phyloP scores from a whole-genome alignment of 2,329 filamentous ascomycete genomes.

The Diplodia seriata region DNA sequence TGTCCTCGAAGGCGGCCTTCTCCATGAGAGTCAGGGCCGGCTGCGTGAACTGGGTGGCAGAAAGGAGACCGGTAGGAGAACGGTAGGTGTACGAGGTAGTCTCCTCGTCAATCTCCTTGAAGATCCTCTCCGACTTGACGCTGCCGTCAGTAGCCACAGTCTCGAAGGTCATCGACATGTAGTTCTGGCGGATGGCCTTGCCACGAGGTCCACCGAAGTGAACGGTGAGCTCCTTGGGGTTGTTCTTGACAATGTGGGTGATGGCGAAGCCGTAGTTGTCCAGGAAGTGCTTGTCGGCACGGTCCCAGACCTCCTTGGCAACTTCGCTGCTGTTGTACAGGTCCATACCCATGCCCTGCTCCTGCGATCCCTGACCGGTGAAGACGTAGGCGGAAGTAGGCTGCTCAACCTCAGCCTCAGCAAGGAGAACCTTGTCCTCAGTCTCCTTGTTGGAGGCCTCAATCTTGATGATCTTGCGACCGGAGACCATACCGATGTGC shows the following conservation, averaged over 20 bases:
- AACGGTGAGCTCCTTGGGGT: conserved; percentile 97
- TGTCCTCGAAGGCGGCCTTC: conserved; percentile 99
- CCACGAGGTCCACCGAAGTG: conserved; percentile 97
- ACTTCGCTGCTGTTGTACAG: conserved; percentile 92
- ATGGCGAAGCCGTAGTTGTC: conserved; percentile 98
- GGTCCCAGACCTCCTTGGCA: conserved; percentile 92
- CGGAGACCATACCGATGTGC: conserved; percentile 96
- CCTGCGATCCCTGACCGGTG: conserved; percentile 96
- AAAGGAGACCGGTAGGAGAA: conserved; percentile 91
- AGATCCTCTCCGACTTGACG: conserved; percentile 98
- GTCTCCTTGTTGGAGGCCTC: conserved; percentile 95
- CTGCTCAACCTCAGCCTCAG: conserved; percentile 97
- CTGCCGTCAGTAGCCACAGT: conserved; percentile 90
- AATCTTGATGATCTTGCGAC: conserved; percentile 99
- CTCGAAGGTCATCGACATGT: conserved; percentile 99
- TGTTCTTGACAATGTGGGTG: conserved; percentile 99
- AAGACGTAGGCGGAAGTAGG: conserved; percentile 97
- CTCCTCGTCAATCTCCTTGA: conserved; percentile 94
- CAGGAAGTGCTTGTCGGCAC: conserved; percentile 94
- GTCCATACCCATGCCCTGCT: conserved; percentile 99
- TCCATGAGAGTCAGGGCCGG: conserved; percentile 98
- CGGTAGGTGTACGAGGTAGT: conserved; percentile 97
- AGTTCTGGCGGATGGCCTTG: conserved; percentile 97
- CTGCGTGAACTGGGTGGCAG: conserved; percentile 98
- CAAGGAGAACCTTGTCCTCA: conserved; percentile 93